Evolutionary conservation across 495 filamentous ascomycete genomes (phyloP).

Genomic region (Staphylotrichum tortipilum): DNA sequence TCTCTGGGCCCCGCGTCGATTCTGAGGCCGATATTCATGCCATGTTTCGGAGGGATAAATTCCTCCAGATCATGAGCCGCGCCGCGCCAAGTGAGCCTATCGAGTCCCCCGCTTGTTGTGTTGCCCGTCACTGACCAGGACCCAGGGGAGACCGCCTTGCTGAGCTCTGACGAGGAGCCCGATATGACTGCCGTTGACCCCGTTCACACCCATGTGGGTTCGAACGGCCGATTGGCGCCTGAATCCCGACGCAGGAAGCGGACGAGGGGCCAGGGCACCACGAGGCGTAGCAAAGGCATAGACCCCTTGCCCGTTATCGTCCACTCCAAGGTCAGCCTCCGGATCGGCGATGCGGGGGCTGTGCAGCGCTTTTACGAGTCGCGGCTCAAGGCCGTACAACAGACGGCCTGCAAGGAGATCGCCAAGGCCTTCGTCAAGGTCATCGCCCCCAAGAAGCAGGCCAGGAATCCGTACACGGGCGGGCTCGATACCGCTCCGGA

Average conservation of each 20-base stretch:
- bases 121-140: not conserved
- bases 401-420: slow-evolving; percentile 63
- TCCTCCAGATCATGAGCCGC: slow-evolving; percentile 12
- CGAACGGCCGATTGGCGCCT: not conserved
- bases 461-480: slow-evolving; percentile 70
- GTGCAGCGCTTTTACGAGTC: slow-evolving; percentile 57
- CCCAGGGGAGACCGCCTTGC: not conserved
- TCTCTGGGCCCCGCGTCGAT: slow-evolving; percentile 23
- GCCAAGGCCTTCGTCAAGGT: slow-evolving; percentile 75
- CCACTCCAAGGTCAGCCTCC: slow-evolving; percentile 31
- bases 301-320: slow-evolving; percentile 13
- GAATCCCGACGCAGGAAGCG: slow-evolving; percentile 28
- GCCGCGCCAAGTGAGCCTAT: slow-evolving; percentile 12
- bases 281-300: slow-evolving; percentile 23
- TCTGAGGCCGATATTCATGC: slow-evolving; percentile 16
- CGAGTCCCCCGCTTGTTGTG: no score
- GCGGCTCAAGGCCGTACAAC: slow-evolving; percentile 60
- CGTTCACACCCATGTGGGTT: not conserved
- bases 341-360: slow-evolving; percentile 48
- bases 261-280: slow-evolving; percentile 18
- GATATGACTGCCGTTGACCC: not conserved
- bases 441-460: slow-evolving; percentile 81
- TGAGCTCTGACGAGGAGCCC: slow-evolving; percentile 3
- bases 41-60: slow-evolving; percentile 29
- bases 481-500: slow-evolving; percentile 57